Percentiles rank a stretch among this genome's conserved stretches.
Evolutionary conservation across 306 rosid species (phyloP).

Genomic region (Corylus heterophylla): DNA sequence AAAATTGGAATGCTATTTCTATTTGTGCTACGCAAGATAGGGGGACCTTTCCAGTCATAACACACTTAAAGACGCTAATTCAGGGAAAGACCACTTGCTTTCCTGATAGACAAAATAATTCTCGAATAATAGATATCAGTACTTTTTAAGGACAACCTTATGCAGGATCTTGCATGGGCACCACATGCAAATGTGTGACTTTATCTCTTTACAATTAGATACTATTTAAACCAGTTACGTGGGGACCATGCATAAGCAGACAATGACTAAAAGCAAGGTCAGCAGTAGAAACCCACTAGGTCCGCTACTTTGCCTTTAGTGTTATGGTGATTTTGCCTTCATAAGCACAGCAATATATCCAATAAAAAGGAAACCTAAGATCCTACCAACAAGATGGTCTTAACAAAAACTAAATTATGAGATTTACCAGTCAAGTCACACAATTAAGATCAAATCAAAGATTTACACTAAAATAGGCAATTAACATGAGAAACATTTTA

Average conservation of each 20-base stretch:
- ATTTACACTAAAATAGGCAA: not conserved
- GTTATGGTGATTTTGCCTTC: not conserved
- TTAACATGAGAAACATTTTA: not conserved
- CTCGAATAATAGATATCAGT: too few species aligned
- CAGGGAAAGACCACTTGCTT: not conserved
- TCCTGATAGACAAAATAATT: too few species aligned
- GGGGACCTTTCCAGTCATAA: too few species aligned
- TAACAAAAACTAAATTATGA: not conserved
- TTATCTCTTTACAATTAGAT: not conserved
- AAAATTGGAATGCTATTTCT: too few species aligned
- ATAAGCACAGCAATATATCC: not conserved
- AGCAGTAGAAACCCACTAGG: not conserved
- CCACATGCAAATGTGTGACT: constrained; percentile 2
- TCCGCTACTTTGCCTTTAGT: too few species aligned
- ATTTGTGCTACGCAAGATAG: too few species aligned
- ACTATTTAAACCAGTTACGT: not conserved
- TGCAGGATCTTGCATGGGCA: not conserved
- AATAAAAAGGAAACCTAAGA: not conserved
- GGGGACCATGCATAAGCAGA: not conserved
- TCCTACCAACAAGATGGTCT: not conserved
- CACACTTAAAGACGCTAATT: too few species aligned
- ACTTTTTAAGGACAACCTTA: not conserved
- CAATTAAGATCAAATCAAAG: not conserved
- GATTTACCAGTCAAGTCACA: not conserved
- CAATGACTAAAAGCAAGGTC: not conserved